Base-by-base conservation (phyloP, 129 eudicot species). In the Calendula officinalis region DNA sequence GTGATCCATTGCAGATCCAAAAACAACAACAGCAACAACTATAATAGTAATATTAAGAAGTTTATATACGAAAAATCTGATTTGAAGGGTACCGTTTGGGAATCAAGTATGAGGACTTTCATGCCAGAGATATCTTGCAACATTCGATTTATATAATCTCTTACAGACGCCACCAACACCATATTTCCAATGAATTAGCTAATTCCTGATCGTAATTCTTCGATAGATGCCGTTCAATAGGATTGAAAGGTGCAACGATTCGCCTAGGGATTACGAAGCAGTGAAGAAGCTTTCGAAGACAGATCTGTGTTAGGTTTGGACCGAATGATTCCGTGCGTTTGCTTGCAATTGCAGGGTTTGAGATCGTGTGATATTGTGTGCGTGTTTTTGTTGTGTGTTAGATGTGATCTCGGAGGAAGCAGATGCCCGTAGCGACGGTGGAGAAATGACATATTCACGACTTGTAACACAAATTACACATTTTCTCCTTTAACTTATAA, bases 41-140 rank as follows among this genome's bases (percentile, higher is more conserved):
- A 3, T 38, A 13, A 13, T 38, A 3, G 5, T 6, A 37, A 14
- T 37, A 8, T 27, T 6, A 33, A 14, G 33, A 35, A 64, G 8
- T 9, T 13, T 56, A 14, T 6, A 12, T 48, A 48, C 4, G 15
- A 56, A 55, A 5, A 8, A 43, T 39, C 64, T 54, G 62, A 55
- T 36, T 27, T 11, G 62, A 56, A 37, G 60, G 45, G 27, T 68
- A 82, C 98, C 94, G 98, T 87, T 13, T 70, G 73, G 53, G 94
- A 84, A 84, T 91, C 96, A 76, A 91, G 96, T 56, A 91, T 85
- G 80, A 91, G 96, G 48, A 87, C 90, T 77, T 91, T 91, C 98
- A 91, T 91, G 46, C 98, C 98, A 32, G 98, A 91, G 43, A 91
- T 91, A 74, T 91, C 98, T 30, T 82, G 96, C 30, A 91, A 48